Evolutionary conservation across 805 yeast species (phyloP), one percentile per base, ranked within the genome.

Genomic region (Vanderwaltozyma verrucispora): DNA sequence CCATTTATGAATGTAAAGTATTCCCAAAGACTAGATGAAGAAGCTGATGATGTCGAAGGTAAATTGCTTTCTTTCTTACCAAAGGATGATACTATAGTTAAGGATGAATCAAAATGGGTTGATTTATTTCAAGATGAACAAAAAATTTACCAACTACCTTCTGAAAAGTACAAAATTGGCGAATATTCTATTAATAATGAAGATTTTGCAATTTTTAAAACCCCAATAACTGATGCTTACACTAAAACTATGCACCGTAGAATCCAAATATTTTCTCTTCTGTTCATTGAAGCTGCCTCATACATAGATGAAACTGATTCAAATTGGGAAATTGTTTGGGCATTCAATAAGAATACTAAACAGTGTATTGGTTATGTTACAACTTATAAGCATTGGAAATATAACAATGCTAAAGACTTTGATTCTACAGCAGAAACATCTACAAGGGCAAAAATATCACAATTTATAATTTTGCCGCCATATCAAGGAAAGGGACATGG

Each of bases 281-380:
- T 92, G 10, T 87, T 80, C 62, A 89, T 92, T 47, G 98, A 92
- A 56, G 97, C 95, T 0, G 97, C 96, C 2, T 77, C 94, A 1
- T 84, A 75, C 50, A 86, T 92, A 39, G 96, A 88, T 53, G 68
- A 70, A 28, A 58, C 58, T 0, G 98, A 92, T 58, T 68, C 70
- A 8, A 67, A 72, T 14, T 92, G 98, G 98, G 86, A 83, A 33
- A 54, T 87, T 2, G 88, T 74, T 53, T 64, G 80, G 27, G 45
- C 81, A 6, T 52, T 64, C 16, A 59, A 62, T 32, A 53, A 55
- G 7, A 39, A 38, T 1, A 60, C 59, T 0, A 60, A 56, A 13
- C 74, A 41, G 23, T 71, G 88, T 37, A 73, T 77, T 27, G 97
- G 96, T 0, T 92, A 81, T 55, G 63, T 80, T 19, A 88, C 96